Percentiles rank a stretch among this genome's conserved stretches.
Evolutionary conservation across 139 green algal genomes (phyloP).

Genomic region (Ostreobium quekettii): DNA sequence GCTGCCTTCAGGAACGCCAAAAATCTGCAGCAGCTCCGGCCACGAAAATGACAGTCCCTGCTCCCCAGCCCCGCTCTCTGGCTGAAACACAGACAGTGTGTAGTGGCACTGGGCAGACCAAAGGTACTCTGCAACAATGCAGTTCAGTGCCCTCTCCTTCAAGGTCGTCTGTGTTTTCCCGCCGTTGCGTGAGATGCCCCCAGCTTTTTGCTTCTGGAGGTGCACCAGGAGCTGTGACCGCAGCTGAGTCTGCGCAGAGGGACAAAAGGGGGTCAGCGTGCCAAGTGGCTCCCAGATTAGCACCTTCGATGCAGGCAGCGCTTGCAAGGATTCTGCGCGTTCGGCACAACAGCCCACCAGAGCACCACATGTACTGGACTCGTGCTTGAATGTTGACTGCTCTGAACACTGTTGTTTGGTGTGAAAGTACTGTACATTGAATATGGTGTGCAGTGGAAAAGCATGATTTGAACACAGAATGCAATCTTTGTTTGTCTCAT

Average conservation of each 20-base stretch:
- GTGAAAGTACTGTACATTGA: no score
- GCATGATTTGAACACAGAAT: no score
- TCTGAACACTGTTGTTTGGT: no score
- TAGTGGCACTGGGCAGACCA: background rate
- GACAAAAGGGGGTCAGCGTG: no score
- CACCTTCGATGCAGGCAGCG: no score
- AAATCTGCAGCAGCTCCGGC: background rate
- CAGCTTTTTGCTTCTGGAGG: background rate
- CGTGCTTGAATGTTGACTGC: no score
- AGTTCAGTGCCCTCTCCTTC: background rate
- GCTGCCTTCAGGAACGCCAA: background rate
- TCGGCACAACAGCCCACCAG: no score
- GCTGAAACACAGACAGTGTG: background rate
- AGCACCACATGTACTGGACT: no score
- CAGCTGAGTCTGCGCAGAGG: constrained; percentile 3
- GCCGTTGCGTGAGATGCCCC: background rate
- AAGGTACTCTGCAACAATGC: background rate
- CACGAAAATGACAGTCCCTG: constrained; percentile 1
- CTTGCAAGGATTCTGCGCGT: no score
- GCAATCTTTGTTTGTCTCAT: no score
- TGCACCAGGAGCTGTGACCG: background rate
- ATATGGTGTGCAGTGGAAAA: no score
- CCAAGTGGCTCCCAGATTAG: no score
- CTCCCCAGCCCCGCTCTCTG: background rate
- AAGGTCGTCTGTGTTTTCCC: background rate